Conservation (phyloP, 768 basidiomycete genomes). For the Punctularia strigosozonata region DNA sequence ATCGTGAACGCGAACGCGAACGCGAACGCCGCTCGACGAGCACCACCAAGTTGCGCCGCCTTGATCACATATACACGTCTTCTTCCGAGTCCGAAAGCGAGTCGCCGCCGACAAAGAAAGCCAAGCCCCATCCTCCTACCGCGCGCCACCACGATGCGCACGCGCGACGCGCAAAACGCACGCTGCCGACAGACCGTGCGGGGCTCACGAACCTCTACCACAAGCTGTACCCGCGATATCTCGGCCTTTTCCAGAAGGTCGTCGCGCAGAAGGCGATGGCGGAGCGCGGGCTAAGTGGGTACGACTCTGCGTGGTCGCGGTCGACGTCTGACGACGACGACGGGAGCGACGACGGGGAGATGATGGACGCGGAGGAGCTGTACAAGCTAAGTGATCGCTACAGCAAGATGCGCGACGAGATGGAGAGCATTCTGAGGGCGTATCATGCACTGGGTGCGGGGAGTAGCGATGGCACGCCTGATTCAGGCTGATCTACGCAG, state of each 20-base stretch:
- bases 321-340: slow-evolving; percentile 14
- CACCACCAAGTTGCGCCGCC: neutral
- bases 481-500: no score
- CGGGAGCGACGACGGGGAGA: slow-evolving; percentile 39
- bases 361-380: slow-evolving; percentile 32
- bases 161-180: slow-evolving; percentile 17
- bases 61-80: no score
- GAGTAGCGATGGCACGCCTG: slow-evolving; percentile 6
- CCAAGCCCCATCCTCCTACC: neutral
- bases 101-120: neutral
- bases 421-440: slow-evolving; percentile 34
- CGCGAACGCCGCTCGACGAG: neutral
- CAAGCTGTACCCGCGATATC: slow-evolving; percentile 38
- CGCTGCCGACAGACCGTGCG: slow-evolving; percentile 35
- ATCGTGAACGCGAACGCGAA: slow-evolving; percentile 6
- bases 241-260: slow-evolving; percentile 33
- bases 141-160: slow-evolving; percentile 5
- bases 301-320: slow-evolving; percentile 9
- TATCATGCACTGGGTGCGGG: slow-evolving; percentile 21
- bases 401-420: slow-evolving; percentile 35
- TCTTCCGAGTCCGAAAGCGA: no score
- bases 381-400: slow-evolving; percentile 31
- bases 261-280: slow-evolving; percentile 39
- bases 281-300: slow-evolving; percentile 35
- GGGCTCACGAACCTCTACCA: slow-evolving; percentile 43